Evolutionary conservation across 2,329 filamentous ascomycete species (phyloP).

Genomic region (Bretziella fagacearum): DNA sequence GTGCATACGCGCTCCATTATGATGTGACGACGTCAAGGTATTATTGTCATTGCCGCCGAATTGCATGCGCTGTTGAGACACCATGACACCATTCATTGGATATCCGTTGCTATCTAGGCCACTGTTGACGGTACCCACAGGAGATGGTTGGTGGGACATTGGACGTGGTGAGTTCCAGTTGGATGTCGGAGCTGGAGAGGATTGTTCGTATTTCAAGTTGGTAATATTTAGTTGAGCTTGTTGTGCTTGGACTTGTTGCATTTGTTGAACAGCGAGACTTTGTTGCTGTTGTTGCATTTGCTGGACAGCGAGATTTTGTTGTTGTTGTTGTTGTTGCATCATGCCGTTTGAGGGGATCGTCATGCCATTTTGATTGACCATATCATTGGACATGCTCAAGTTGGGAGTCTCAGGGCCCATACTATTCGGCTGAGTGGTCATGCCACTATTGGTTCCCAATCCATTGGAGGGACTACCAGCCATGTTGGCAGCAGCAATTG

Average conservation of each 20-base stretch:
- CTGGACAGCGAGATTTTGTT: neutral
- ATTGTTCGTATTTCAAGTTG: slow-evolving; percentile 3
- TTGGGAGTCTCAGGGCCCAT: neutral
- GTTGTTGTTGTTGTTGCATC: slow-evolving; percentile 1
- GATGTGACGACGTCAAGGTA: no score
- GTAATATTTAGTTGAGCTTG: slow-evolving; percentile 7
- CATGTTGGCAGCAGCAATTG: neutral
- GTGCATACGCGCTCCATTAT: slow-evolving; percentile 3
- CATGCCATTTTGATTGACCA: neutral
- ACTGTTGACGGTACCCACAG: neutral
- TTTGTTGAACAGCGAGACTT: neutral
- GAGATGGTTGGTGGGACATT: slow-evolving; percentile 6
- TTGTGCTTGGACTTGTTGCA: slow-evolving; percentile 3
- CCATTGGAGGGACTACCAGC: neutral
- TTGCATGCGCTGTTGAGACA: slow-evolving; percentile 10
- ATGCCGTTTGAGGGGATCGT: slow-evolving; percentile 5
- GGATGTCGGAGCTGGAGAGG: neutral
- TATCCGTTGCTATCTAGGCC: slow-evolving; percentile 3
- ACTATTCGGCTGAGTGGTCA: neutral
- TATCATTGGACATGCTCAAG: neutral
- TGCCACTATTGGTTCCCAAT: slow-evolving; percentile 1
- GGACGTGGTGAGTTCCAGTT: slow-evolving; percentile 8
- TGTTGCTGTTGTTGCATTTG: neutral
- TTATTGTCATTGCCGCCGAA: neutral
- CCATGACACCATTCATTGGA: slow-evolving; percentile 6